Evolutionary conservation across 2,329 filamentous ascomycete species (phyloP).

Genomic region (Colletotrichum horii): DNA sequence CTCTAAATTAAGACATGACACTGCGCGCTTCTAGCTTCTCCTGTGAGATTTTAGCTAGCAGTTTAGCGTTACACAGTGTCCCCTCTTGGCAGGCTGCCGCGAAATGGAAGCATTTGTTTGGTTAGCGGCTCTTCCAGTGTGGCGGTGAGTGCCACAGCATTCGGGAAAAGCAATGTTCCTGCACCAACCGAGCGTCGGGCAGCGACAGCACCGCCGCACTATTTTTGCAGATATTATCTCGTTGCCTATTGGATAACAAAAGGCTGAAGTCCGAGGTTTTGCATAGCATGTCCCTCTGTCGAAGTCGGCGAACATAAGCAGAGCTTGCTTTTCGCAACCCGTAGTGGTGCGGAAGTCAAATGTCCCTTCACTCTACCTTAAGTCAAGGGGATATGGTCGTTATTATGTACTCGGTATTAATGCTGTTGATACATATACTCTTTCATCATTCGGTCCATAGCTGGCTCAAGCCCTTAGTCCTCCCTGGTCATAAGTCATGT

Average conservation of each 20-base stretch:
- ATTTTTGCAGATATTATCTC: background rate
- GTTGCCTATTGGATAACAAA: background rate
- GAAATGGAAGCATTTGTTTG: background rate
- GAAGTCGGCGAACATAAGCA: background rate
- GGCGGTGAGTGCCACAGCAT: background rate
- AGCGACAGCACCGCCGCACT: background rate
- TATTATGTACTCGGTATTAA: background rate
- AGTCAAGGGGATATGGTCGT: background rate
- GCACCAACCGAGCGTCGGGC: background rate
- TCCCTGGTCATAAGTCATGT: conserved; percentile 35
- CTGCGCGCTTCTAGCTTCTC: background rate
- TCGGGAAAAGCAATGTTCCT: background rate
- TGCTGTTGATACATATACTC: background rate
- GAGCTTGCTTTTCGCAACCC: background rate
- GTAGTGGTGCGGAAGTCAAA: background rate
- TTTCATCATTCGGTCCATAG: background rate
- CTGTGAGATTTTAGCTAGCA: background rate
- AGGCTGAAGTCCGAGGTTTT: background rate
- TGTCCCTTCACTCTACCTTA: background rate
- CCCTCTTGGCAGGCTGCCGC: background rate
- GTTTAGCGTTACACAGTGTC: background rate
- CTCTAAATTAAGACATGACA: background rate
- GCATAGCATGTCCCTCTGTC: background rate
- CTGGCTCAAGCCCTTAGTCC: background rate
- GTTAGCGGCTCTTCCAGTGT: background rate